These are phyloP conservation scores for Neofusicoccum umdonicola DNA, from an alignment of 2,329 filamentous ascomycete species.

Conservation along the genomic window DNA sequence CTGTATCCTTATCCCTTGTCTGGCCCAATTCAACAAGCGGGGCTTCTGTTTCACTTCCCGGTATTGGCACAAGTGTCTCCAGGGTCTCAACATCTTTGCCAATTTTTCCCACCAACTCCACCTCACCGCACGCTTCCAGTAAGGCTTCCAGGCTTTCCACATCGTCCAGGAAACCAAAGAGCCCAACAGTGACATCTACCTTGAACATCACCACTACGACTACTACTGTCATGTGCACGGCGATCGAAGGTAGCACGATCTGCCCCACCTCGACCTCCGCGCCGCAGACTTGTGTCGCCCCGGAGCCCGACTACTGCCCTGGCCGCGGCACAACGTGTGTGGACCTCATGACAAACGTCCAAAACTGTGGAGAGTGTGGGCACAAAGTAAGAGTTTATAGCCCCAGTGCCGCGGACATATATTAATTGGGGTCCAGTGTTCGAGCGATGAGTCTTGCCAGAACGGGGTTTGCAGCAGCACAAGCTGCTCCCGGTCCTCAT, in stretches of 20 bases:
- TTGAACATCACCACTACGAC: not conserved
- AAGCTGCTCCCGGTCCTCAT: constrained; percentile 29
- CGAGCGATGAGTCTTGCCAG: constrained; percentile 24
- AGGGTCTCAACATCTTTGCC: not conserved
- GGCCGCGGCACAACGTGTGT: not conserved
- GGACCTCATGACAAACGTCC: not conserved
- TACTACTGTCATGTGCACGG: not conserved
- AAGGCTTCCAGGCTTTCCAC: not conserved
- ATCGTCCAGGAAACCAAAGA: not conserved
- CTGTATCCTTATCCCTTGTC: not conserved
- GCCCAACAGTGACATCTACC: not conserved
- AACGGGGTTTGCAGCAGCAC: constrained; percentile 34
- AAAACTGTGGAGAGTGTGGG: constrained; percentile 3
- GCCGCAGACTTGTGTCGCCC: not conserved
- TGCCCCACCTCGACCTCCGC: not conserved
- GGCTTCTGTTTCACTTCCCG: not conserved
- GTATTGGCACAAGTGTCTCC: not conserved
- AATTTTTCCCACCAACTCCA: not conserved
- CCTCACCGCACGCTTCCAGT: not conserved
- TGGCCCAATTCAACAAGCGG: not conserved
- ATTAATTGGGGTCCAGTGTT: constrained; percentile 22
- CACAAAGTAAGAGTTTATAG: not conserved
- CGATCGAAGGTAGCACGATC: not conserved
- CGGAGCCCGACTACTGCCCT: not conserved
- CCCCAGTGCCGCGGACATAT: constrained; percentile 25